These are phyloP conservation scores for Candolleomyces aberdarensis DNA, from an alignment of 768 basidiomycete genomes.

Conservation along the genomic window DNA sequence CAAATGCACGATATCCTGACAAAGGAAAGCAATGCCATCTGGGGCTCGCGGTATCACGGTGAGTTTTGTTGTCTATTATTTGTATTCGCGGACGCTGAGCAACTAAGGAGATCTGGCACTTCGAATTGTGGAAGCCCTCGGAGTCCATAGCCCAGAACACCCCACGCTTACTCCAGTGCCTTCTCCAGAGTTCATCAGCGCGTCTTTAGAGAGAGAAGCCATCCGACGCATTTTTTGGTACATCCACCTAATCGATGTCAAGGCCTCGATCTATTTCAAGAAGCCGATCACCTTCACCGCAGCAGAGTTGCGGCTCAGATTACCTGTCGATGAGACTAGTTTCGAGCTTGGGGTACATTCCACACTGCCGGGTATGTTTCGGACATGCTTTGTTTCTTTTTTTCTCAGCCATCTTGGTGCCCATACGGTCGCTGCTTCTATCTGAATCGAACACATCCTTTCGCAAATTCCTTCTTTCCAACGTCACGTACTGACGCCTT, in stretches of 20 bases:
- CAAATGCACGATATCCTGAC: constrained; percentile 62
- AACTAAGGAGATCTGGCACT: constrained; percentile 54
- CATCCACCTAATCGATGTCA: constrained; percentile 58
- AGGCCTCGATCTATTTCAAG: constrained; percentile 44
- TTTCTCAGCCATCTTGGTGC: constrained; percentile 8
- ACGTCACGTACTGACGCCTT: constrained; percentile 3
- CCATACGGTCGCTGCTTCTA: neutral
- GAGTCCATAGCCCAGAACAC: constrained; percentile 61
- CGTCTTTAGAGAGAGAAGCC: constrained; percentile 70
- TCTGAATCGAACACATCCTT: neutral
- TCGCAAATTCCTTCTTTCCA: too few relatives aligned
- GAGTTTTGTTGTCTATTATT: constrained; percentile 17
- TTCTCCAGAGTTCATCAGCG: constrained; percentile 55
- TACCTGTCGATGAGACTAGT: constrained; percentile 80
- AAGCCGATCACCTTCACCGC: constrained; percentile 39
- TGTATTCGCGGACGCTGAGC: constrained; percentile 20
- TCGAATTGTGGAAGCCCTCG: constrained; percentile 63
- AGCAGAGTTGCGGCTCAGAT: constrained; percentile 53
- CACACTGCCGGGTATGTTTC: constrained; percentile 45
- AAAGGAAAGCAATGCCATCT: constrained; percentile 34
- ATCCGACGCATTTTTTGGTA: constrained; percentile 83
- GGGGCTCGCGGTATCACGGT: constrained; percentile 52
- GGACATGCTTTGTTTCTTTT: constrained; percentile 4
- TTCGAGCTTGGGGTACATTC: constrained; percentile 71
- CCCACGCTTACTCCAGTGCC: constrained; percentile 57